A percentile compares a stretch with the other conserved stretches of the same genome.
Conservation (phyloP, 495 filamentous ascomycete genomes). For the Lentithecium fluviatile region DNA sequence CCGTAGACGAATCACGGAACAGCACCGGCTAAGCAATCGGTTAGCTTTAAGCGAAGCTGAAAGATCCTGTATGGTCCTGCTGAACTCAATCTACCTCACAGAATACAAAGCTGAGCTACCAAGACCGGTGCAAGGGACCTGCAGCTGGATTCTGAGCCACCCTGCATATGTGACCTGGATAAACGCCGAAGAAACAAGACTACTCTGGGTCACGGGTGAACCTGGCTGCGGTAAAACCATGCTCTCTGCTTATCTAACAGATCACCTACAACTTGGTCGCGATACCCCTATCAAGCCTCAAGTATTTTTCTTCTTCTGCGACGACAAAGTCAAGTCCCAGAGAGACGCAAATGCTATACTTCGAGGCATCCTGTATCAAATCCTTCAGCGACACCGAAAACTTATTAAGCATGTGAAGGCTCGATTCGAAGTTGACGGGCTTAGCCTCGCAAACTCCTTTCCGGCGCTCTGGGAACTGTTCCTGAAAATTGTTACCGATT, state of each 20-base stretch:
- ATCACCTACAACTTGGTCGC: constrained; percentile 5
- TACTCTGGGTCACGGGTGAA: constrained; percentile 34
- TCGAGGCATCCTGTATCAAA: constrained; percentile 28
- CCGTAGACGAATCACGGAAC: neutral
- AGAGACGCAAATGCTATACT: constrained; percentile 19
- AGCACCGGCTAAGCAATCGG: neutral
- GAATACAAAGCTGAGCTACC: constrained; percentile 20
- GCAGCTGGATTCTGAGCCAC: constrained; percentile 26
- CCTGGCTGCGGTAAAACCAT: constrained; percentile 33
- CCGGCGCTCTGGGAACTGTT: constrained; percentile 28
- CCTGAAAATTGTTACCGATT: constrained; percentile 11
- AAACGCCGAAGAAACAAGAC: constrained; percentile 8
- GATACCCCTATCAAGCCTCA: neutral
- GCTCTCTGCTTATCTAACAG: constrained; percentile 24
- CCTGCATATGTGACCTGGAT: constrained; percentile 25
- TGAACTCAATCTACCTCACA: constrained; percentile 17
- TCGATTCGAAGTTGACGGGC: constrained; percentile 16
- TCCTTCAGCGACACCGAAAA: constrained; percentile 21
- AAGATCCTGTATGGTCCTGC: constrained; percentile 20
- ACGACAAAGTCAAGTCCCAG: constrained; percentile 22
- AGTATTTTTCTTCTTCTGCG: constrained; percentile 33
- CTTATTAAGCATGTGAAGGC: constrained; percentile 25
- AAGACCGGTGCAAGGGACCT: constrained; percentile 22
- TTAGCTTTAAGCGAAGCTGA: constrained; percentile 20
- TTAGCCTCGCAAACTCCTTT: constrained; percentile 14